These are phyloP conservation scores for Rhizodiscina lignyota DNA, from an alignment of 495 filamentous ascomycete genomes.

Conservation along the genomic window DNA sequence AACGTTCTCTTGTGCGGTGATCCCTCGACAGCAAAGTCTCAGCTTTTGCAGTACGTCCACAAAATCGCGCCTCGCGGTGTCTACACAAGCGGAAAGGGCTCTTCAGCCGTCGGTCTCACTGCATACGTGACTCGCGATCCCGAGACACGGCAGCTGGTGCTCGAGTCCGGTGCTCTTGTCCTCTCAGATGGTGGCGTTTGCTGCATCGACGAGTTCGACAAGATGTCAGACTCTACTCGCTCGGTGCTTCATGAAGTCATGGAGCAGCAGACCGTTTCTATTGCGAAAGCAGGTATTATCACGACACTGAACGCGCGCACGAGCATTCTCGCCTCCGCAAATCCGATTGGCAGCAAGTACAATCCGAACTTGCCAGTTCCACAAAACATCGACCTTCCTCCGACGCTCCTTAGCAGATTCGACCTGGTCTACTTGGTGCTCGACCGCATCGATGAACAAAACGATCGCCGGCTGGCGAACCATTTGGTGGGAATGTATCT, in stretches of 20 bases:
- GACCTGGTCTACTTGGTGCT: slow-evolving; percentile 94
- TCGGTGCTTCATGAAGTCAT: slow-evolving; percentile 98
- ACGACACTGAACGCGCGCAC: slow-evolving; percentile 93
- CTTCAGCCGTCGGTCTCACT: slow-evolving; percentile 94
- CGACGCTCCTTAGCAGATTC: slow-evolving; percentile 86
- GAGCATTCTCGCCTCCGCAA: slow-evolving; percentile 86
- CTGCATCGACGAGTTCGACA: slow-evolving; percentile 99
- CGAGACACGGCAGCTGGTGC: slow-evolving; percentile 84
- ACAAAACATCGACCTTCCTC: slow-evolving; percentile 94
- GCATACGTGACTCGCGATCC: slow-evolving; percentile 93
- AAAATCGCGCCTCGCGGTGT: slow-evolving; percentile 95
- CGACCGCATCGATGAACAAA: slow-evolving; percentile 77
- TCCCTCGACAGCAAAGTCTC: slow-evolving; percentile 90
- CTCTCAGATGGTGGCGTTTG: slow-evolving; percentile 93
- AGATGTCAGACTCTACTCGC: slow-evolving; percentile 92
- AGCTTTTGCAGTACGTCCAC: slow-evolving; percentile 85
- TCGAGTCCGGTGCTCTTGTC: slow-evolving; percentile 90
- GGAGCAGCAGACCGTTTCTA: slow-evolving; percentile 98
- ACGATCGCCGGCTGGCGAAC: slow-evolving; percentile 72
- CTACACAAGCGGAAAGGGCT: slow-evolving; percentile 94
- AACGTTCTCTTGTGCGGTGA: slow-evolving; percentile 95
- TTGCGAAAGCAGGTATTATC: slow-evolving; percentile 97
- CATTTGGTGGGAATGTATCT: slow-evolving; percentile 96
- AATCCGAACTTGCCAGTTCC: slow-evolving; percentile 90
- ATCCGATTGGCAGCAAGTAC: slow-evolving; percentile 94